A percentile compares a stretch with the other conserved stretches of the same genome.
Conservation (phyloP, 192 early-diverging fungal genomes). For the Gaertneriomyces semiglobifer region DNA sequence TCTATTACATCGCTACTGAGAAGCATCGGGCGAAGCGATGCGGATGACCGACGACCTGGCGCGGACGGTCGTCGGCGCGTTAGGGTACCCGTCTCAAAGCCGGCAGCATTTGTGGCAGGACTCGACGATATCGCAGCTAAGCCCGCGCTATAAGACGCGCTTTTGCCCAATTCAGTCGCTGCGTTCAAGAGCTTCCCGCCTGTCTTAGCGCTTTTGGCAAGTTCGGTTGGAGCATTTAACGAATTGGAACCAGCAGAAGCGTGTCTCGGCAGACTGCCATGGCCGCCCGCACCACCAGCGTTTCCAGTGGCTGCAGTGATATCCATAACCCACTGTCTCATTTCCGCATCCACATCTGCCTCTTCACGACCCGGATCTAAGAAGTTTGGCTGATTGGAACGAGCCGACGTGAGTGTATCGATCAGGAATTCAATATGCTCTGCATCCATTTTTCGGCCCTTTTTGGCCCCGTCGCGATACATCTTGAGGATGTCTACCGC, state of each 20-base stretch:
- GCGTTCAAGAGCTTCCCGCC: too few species aligned
- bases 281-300: background rate
- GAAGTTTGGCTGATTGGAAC: conserved; percentile 15
- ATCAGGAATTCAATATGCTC: conserved; percentile 32
- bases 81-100: background rate
- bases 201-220: background rate
- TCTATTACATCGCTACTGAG: background rate
- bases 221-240: background rate
- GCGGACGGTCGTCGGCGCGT: background rate
- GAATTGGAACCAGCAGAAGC: background rate
- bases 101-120: too few species aligned
- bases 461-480: background rate
- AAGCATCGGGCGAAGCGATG: background rate
- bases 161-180: background rate
- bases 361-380: conserved; percentile 14
- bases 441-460: conserved; percentile 7
- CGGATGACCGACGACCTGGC: background rate
- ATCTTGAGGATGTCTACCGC: conserved; percentile 27
- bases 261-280: background rate
- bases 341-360: conserved; percentile 24
- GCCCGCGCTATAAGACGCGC: background rate
- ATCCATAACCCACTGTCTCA: conserved; percentile 27
- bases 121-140: background rate
- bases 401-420: conserved; percentile 18
- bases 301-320: conserved; percentile 14